These are phyloP conservation scores for Gamsiella multidivaricata DNA, from an alignment of 192 early-diverging fungal genomes.

Conservation along the genomic window DNA sequence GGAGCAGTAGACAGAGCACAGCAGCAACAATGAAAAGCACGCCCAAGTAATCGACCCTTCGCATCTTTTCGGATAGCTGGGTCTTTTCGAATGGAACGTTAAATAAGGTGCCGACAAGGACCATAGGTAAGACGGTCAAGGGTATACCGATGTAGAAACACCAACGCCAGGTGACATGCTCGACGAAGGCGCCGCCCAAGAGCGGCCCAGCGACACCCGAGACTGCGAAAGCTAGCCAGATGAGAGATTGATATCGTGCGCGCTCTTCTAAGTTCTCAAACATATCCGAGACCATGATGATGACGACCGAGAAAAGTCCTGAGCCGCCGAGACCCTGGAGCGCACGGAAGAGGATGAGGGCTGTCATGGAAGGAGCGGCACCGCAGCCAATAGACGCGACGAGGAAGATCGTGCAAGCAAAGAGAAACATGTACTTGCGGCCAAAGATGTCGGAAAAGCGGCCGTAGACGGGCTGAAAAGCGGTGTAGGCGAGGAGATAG, in stretches of 20 bases:
- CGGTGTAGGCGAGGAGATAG: slow-evolving; percentile 76
- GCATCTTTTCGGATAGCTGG: slow-evolving; percentile 64
- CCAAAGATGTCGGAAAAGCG: slow-evolving; percentile 81
- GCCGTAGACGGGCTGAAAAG: slow-evolving; percentile 84
- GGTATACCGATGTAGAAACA: slow-evolving; percentile 90
- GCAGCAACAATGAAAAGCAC: slow-evolving; percentile 54
- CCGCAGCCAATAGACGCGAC: slow-evolving; percentile 59
- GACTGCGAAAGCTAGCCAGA: slow-evolving; percentile 80
- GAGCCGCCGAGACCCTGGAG: slow-evolving; percentile 86
- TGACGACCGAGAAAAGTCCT: slow-evolving; percentile 75
- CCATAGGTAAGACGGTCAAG: slow-evolving; percentile 67
- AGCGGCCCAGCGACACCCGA: slow-evolving; percentile 82
- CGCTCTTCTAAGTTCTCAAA: slow-evolving; percentile 77
- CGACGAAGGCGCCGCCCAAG: slow-evolving; percentile 88
- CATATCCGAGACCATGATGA: slow-evolving; percentile 88
- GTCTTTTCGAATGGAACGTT: slow-evolving; percentile 65
- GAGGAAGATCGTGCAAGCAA: slow-evolving; percentile 44
- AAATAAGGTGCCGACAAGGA: slow-evolving; percentile 63
- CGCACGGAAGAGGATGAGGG: slow-evolving; percentile 76
- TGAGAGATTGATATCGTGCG: slow-evolving; percentile 82
- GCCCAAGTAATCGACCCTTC: slow-evolving; percentile 75
- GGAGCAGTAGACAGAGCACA: slow-evolving; percentile 70
- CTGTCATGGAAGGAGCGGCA: slow-evolving; percentile 54
- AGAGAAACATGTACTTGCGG: slow-evolving; percentile 46
- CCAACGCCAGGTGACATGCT: slow-evolving; percentile 73